A percentile compares a stretch with the other conserved stretches of the same genome.
These are phyloP conservation scores for Cladophialophora yegresii DNA, from an alignment of 2,329 filamentous ascomycete genomes.

Conservation along the genomic window DNA sequence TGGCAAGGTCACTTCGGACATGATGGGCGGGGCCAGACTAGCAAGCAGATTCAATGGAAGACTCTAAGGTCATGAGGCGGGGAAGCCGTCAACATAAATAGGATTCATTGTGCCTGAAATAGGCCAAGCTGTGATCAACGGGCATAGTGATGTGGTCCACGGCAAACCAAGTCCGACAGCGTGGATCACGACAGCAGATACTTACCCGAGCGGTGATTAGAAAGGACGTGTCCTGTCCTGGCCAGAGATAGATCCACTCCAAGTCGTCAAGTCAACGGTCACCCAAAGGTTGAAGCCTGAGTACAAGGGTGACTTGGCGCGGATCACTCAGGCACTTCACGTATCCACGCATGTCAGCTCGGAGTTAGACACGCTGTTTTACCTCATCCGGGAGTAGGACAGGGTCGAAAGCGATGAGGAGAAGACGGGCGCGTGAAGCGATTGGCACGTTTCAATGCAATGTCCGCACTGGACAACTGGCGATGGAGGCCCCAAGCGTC, in stretches of 20 bases:
- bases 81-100: constrained; percentile 1
- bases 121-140: background rate
- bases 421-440: background rate
- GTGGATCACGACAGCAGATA: background rate
- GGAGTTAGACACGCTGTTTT: background rate
- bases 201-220: background rate
- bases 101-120: background rate
- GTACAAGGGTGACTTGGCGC: background rate
- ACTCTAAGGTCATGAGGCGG: background rate
- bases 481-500: no score
- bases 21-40: background rate
- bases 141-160: background rate
- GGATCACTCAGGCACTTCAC: background rate
- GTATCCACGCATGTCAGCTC: background rate
- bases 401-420: background rate
- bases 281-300: background rate
- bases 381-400: background rate
- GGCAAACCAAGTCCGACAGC: background rate
- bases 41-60: background rate
- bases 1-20: constrained; percentile 5
- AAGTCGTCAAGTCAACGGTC: background rate
- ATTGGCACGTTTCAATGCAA: background rate
- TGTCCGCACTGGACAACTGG: no score
- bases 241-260: background rate
- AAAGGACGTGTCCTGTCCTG: background rate